Conservation (phyloP, 352 stramenopile genomes). For the Globisporangium splendens region DNA sequence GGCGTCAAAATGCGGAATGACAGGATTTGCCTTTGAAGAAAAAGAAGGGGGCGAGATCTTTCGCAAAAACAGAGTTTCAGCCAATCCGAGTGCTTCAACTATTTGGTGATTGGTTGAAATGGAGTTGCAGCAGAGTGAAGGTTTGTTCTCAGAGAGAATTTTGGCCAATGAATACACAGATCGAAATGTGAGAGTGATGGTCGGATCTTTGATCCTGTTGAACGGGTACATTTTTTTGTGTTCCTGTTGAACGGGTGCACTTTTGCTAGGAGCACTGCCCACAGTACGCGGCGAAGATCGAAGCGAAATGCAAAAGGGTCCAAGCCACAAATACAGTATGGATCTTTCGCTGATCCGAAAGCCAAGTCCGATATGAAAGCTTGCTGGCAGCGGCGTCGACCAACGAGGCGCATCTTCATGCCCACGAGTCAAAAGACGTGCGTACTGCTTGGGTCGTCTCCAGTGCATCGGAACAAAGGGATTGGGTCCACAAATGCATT, state of each 20-base stretch:
- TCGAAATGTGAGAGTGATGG: conserved; percentile 1
- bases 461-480: too few species aligned
- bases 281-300: too few species aligned
- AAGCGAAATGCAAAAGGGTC: background rate
- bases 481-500: too few species aligned
- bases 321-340: too few species aligned
- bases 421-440: too few species aligned
- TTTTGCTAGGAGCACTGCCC: background rate
- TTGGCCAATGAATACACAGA: background rate
- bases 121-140: conserved; percentile 1
- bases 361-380: too few species aligned
- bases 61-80: background rate
- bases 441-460: too few species aligned
- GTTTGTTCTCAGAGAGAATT: conserved; percentile 1
- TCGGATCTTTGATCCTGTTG: conserved; percentile 5
- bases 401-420: too few species aligned
- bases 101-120: background rate
- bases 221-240: background rate
- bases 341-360: too few species aligned
- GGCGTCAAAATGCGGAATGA: background rate
- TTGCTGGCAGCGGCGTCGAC: too few species aligned
- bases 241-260: background rate
- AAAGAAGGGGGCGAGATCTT: background rate
- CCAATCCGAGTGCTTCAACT: background rate
- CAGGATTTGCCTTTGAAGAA: background rate